These are phyloP conservation scores for Meredithiella fracta DNA, from an alignment of 2,329 filamentous ascomycete genomes.

Conservation along the genomic window DNA sequence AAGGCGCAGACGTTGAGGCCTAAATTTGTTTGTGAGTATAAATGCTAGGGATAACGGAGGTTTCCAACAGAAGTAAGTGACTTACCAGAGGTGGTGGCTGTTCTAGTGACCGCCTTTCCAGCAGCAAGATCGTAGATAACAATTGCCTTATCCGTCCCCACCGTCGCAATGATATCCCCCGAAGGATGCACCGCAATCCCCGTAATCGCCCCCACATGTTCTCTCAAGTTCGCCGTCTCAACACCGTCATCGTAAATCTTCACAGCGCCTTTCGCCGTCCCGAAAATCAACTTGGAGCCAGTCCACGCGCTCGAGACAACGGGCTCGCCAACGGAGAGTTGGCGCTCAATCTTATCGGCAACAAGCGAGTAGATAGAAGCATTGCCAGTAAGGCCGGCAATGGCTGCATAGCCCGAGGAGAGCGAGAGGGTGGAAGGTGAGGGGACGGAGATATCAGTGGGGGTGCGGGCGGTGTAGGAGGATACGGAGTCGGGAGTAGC, in stretches of 20 bases:
- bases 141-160: slow-evolving; percentile 83
- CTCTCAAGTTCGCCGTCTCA: slow-evolving; percentile 53
- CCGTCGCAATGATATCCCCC: slow-evolving; percentile 67
- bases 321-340: slow-evolving; percentile 48
- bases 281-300: slow-evolving; percentile 52
- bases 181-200: slow-evolving; percentile 69
- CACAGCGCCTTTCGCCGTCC: slow-evolving; percentile 58
- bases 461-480: slow-evolving; percentile 28
- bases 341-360: slow-evolving; percentile 49
- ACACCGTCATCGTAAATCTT: slow-evolving; percentile 62
- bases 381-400: slow-evolving; percentile 59
- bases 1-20: slow-evolving; percentile 66
- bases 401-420: slow-evolving; percentile 48
- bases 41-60: too few relatives aligned
- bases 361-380: slow-evolving; percentile 61
- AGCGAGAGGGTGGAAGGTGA: slow-evolving; percentile 34
- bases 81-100: slow-evolving; percentile 67
- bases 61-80: too few relatives aligned
- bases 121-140: slow-evolving; percentile 67
- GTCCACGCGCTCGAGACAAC: slow-evolving; percentile 51
- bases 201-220: slow-evolving; percentile 69
- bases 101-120: slow-evolving; percentile 54
- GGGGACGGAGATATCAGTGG: slow-evolving; percentile 31
- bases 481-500: slow-evolving; percentile 55
- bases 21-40: too few relatives aligned